Evolutionary conservation across 306 rosid genomes (phyloP), one percentile per base, ranked within the genome.

Genomic region (Ormosia emarginata): DNA sequence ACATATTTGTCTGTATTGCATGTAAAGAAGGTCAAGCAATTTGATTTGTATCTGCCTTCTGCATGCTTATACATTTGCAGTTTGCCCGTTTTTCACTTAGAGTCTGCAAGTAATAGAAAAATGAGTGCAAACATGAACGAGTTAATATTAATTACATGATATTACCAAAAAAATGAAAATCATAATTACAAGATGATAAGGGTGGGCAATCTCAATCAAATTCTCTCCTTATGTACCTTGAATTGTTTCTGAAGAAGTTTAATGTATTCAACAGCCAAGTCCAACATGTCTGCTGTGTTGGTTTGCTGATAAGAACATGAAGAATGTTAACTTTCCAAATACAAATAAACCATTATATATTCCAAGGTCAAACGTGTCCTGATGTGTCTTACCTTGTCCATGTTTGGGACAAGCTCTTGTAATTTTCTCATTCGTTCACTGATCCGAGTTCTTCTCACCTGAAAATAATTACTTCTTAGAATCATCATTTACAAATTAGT

Each of bases 241-340:
- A 88, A 90, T 84, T 95, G 96, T 57, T 90, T 92, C 80, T 95
- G 98, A 67, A 95, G 99, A 63, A 93, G 91, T 80, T 95, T 95
- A 49, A 95, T 92, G 82, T 95, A 90, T 29, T 85, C 96, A 33
- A 92, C 96, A 18, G 99, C 97, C 86, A 95, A 84, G 74, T 95
- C 99, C 83, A 95, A 81, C 99, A 95, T 95, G 75, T 95, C 99
- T 30, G 98, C 91, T 14, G 98, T 95, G 93, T 91, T 92, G 7
- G 96, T 90, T 95, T 95, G 99, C 99, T 95, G 92, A 59, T 69
- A 79, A 80, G 5, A 44, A 67, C 12, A 81, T 2, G 17, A 43
- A 44, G 39, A 66, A 78, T 46, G 30, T 15, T 70, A 33, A 66
- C 37, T 63, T 82, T 53, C 63, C 56, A 67, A 30, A 62, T 2